phyloP scores from a whole-genome alignment of 208 protist species.

The Crithidia fasciculata region DNA sequence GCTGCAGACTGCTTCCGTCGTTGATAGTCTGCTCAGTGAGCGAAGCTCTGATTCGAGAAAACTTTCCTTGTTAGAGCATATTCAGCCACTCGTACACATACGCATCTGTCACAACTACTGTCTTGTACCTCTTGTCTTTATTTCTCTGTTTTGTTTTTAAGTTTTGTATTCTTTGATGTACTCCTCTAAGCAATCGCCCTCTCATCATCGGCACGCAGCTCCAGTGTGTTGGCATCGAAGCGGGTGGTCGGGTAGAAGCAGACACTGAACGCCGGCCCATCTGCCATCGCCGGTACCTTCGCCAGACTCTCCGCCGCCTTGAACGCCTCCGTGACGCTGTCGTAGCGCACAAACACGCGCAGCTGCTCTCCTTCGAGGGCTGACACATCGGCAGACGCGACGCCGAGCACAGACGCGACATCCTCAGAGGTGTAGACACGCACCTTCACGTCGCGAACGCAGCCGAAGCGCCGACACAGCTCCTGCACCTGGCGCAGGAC shows the following conservation, averaged over 20 bases:
- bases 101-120: too few species aligned
- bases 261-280: slow-evolving; percentile 38
- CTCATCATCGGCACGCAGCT: slow-evolving; percentile 44
- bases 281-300: slow-evolving; percentile 10
- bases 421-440: slow-evolving; percentile 33
- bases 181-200: background rate
- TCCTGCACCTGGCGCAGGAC: slow-evolving; percentile 45
- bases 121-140: background rate
- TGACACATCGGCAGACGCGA: slow-evolving; percentile 9
- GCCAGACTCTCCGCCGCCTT: slow-evolving; percentile 71
- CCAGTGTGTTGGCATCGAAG: slow-evolving; percentile 62
- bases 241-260: slow-evolving; percentile 67
- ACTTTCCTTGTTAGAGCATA: too few species aligned
- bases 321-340: slow-evolving; percentile 84
- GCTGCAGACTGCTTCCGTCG: too few species aligned
- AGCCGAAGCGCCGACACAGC: slow-evolving; percentile 58
- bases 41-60: too few species aligned
- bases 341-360: slow-evolving; percentile 84
- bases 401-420: slow-evolving; percentile 13
- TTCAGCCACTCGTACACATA: too few species aligned
- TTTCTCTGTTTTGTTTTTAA: background rate
- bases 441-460: slow-evolving; percentile 58
- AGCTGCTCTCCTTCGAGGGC: slow-evolving; percentile 42
- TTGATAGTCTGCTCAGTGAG: too few species aligned
- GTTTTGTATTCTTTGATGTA: background rate